Percentiles rank a stretch among this genome's conserved stretches.
Conservation (phyloP, 768 basidiomycete genomes). For the Boletus pseudopeckii region DNA sequence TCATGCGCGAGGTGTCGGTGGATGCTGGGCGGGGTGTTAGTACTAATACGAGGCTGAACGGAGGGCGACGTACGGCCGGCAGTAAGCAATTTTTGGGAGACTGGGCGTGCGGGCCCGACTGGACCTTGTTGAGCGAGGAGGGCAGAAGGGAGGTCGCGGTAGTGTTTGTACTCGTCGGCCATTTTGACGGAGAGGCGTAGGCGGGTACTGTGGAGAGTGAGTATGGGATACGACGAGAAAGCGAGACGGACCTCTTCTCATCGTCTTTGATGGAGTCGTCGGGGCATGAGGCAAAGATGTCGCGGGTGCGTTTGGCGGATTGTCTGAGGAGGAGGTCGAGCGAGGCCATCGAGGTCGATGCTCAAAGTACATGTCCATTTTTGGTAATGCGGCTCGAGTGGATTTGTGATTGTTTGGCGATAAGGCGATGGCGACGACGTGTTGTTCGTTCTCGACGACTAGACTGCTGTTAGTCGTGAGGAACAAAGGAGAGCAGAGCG, state of each 20-base stretch:
- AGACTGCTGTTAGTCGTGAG: background rate
- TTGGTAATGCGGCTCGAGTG: background rate
- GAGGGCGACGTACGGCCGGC: slow-evolving; percentile 53
- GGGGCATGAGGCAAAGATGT: slow-evolving; percentile 62
- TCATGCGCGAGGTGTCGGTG: slow-evolving; percentile 59
- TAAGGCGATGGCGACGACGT: background rate
- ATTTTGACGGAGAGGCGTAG: slow-evolving; percentile 82
- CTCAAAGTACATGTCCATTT: background rate
- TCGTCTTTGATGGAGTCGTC: slow-evolving; percentile 63
- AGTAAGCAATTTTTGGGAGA: slow-evolving; percentile 62
- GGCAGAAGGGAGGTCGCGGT: slow-evolving; percentile 77
- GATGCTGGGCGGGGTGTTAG: slow-evolving; percentile 26
- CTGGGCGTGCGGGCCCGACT: slow-evolving; percentile 71
- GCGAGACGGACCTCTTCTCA: slow-evolving; percentile 59
- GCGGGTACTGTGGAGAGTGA: slow-evolving; percentile 42
- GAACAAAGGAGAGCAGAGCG: background rate
- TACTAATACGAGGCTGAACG: background rate
- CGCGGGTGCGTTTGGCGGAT: slow-evolving; percentile 69
- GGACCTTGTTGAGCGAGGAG: slow-evolving; percentile 78
- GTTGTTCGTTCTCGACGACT: background rate
- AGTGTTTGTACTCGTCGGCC: slow-evolving; percentile 84
- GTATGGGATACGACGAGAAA: background rate
- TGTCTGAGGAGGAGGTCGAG: slow-evolving; percentile 61
- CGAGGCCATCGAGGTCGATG: background rate
- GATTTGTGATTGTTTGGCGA: slow-evolving; percentile 23